Evolutionary conservation across 306 rosid genomes (phyloP), one percentile per base, ranked within the genome.

Genomic region (Albizia julibrissin): DNA sequence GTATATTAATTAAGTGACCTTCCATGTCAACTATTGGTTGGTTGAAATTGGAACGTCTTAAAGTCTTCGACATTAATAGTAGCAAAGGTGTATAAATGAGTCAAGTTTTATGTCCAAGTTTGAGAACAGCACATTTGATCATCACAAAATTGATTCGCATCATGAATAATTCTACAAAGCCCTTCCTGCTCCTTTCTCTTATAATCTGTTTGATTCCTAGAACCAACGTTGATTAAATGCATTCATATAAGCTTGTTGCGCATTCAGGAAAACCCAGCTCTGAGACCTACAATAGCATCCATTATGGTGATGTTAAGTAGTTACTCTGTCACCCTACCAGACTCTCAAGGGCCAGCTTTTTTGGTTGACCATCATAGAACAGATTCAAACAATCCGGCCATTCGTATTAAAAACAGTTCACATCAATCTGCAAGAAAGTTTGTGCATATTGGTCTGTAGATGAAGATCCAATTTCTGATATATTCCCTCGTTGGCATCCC

Each of bases 381-480:
- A 58, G 4, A 58, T 10, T 58, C 27, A 58, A 58, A n/a, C 29
- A 22, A n/a, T 22, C 29, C 0, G 3, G 24, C 12, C 8, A 22
- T 29, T 3, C 4, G 8, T 39, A 1, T 6, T 58, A 29, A 58
- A 15, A 69, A 80, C 68, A 84, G 2, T 6, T 71, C 24, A 15
- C 50, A 68, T 22, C 66, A 49, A 47, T 78, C 67, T 27, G 49
- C 81, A 50, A 50, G 67, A 40, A 68, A 34, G 62, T 78, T 52
- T n/a, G 13, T 34, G 39, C 61, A 4, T 7, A 59, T 6, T n/a
- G 14, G 15, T 42, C 37, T 14, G 19, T 71, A 6, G 22, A 67
- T 46, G 50, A 34, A 78, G 75, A 22, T 16, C 37, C 73, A 14
- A 50, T 49, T 68, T 31, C 68, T 34, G 52, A 47, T 14, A 10